Conservation (phyloP, 768 basidiomycete species). For the Amanita subjunquillea region DNA sequence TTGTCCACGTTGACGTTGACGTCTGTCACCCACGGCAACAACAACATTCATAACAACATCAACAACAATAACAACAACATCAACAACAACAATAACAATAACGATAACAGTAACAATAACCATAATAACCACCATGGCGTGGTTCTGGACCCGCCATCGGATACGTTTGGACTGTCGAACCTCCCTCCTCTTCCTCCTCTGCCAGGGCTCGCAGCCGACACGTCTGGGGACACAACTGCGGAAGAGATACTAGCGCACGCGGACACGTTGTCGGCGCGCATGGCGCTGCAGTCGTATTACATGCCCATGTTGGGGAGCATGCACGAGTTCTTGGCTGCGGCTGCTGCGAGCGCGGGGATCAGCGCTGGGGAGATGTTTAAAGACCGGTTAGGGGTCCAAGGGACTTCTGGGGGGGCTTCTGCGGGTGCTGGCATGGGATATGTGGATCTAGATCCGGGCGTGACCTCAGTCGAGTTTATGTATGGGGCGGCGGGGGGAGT, state of each 20-base stretch:
- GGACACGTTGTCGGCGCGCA: slow-evolving; percentile 45
- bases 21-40: too few relatives aligned
- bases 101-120: not conserved
- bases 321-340: slow-evolving; percentile 29
- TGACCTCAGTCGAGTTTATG: slow-evolving; percentile 12
- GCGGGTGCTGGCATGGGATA: not conserved
- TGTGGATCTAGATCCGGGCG: slow-evolving; percentile 3
- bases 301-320: slow-evolving; percentile 43
- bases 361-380: slow-evolving; percentile 8
- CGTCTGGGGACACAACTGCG: slow-evolving; percentile 31
- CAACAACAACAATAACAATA: not conserved
- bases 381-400: slow-evolving; percentile 6
- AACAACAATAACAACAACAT: not conserved
- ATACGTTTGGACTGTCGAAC: not conserved
- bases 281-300: slow-evolving; percentile 55
- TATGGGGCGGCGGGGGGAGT: slow-evolving; percentile 11
- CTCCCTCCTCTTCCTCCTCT: not conserved
- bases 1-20: too few relatives aligned
- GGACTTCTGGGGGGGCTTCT: not conserved
- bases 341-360: slow-evolving; percentile 8
- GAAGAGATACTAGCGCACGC: slow-evolving; percentile 51
- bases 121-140: too few relatives aligned
- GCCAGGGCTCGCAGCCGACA: slow-evolving; percentile 3
- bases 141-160: not conserved
- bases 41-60: not conserved